A percentile compares a stretch with the other conserved stretches of the same genome.
phyloP scores from a whole-genome alignment of 2,329 filamentous ascomycete genomes.

The Cladorrhinum sp. region DNA sequence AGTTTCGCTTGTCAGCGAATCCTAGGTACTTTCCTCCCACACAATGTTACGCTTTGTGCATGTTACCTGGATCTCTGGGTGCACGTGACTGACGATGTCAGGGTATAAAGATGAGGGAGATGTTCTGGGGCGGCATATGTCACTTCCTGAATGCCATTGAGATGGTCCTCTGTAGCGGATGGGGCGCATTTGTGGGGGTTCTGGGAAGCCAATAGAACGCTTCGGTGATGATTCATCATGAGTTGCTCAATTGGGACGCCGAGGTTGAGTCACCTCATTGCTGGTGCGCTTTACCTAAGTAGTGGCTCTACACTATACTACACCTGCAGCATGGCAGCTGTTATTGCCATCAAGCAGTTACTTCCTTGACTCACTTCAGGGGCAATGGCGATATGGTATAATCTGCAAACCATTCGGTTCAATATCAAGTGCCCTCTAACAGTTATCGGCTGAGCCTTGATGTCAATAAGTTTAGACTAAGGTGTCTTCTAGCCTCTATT shows the following conservation, averaged over 20 bases:
- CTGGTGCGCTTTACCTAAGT: too few species aligned
- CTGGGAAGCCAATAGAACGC: conserved; percentile 7
- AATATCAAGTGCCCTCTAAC: background rate
- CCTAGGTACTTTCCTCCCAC: too few species aligned
- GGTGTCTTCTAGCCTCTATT: background rate
- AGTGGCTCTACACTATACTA: background rate
- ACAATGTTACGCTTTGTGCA: too few species aligned
- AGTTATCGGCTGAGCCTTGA: background rate
- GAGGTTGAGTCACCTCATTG: conserved; percentile 15
- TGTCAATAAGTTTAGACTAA: background rate
- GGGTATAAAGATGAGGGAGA: too few species aligned
- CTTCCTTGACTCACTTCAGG: background rate
- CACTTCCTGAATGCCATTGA: too few species aligned
- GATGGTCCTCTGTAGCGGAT: background rate
- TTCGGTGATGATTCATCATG: conserved; percentile 25
- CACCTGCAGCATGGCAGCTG: background rate
- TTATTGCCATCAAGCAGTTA: background rate
- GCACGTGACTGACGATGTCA: too few species aligned
- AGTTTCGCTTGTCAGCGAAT: too few species aligned
- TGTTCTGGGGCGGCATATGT: too few species aligned
- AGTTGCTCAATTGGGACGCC: conserved; percentile 7
- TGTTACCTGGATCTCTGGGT: too few species aligned
- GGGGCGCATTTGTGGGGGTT: background rate
- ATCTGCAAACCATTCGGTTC: background rate
- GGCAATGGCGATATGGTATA: background rate